Conservation (phyloP, 108 stramenopile species). For the Skeletonema costatum region DNA sequence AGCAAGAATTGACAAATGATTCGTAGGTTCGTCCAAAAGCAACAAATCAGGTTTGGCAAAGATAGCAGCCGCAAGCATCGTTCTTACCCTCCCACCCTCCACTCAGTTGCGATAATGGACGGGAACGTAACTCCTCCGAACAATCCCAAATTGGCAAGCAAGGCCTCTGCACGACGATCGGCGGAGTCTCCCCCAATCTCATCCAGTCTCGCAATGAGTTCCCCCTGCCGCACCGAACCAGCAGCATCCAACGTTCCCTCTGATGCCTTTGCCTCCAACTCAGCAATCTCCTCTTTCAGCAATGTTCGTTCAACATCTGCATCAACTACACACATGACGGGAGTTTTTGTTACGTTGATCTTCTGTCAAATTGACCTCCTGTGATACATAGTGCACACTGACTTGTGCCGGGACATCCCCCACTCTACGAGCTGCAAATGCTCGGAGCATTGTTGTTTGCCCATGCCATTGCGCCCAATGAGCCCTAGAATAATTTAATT, state of each 20-base stretch:
- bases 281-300: too few relatives aligned
- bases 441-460: conserved; percentile 96
- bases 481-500: conserved; percentile 53
- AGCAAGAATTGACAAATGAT: conserved; percentile 59
- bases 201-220: conserved; percentile 83
- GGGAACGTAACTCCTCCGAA: conserved; percentile 84
- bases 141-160: conserved; percentile 97
- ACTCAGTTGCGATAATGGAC: conserved; percentile 67
- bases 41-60: conserved; percentile 90
- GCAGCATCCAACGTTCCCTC: too few relatives aligned
- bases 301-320: too few relatives aligned
- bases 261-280: too few relatives aligned
- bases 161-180: conserved; percentile 93
- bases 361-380: too few relatives aligned
- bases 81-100: conserved; percentile 40
- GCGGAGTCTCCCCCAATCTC: conserved; percentile 94
- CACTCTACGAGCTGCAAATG: conserved; percentile 52
- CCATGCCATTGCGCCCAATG: conserved; percentile 95
- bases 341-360: too few relatives aligned
- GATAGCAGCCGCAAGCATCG: conserved; percentile 78
- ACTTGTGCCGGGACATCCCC: too few relatives aligned
- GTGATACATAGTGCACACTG: too few relatives aligned
- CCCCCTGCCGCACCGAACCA: conserved; percentile 1
- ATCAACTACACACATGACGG: too few relatives aligned
- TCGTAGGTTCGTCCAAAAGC: conserved; percentile 81